Evolutionary conservation across 2,329 filamentous ascomycete species (phyloP).

Genomic region (Aureobasidium sp.): DNA sequence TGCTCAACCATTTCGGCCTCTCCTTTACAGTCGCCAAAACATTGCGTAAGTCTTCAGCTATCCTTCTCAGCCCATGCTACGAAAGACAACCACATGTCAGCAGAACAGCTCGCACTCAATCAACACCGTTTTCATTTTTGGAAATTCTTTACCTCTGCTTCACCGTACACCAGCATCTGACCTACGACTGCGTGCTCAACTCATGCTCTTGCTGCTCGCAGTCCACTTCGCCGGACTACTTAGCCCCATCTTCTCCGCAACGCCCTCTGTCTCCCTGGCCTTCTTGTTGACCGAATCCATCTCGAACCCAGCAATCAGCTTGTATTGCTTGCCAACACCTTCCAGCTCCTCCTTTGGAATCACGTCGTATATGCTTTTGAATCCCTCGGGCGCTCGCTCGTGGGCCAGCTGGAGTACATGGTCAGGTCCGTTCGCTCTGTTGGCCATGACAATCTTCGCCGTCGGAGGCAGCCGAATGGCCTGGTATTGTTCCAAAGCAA

Average conservation of each 20-base stretch:
- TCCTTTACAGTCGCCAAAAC: too few species aligned
- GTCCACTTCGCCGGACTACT: constrained; percentile 22
- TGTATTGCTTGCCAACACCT: constrained; percentile 26
- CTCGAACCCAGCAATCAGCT: constrained; percentile 41
- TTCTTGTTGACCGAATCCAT: constrained; percentile 39
- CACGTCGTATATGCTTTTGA: constrained; percentile 33
- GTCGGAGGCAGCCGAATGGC: constrained; percentile 36
- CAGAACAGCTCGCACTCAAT: too few species aligned
- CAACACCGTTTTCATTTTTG: too few species aligned
- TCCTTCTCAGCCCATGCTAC: too few species aligned
- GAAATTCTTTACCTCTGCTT: too few species aligned
- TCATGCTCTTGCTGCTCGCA: not conserved
- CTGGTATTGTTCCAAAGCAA: constrained; percentile 35
- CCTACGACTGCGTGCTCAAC: too few species aligned
- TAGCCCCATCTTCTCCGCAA: constrained; percentile 23
- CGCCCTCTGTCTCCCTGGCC: constrained; percentile 31
- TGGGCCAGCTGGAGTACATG: constrained; percentile 42
- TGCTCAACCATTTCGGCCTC: too few species aligned
- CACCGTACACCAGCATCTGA: too few species aligned
- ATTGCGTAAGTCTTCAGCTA: too few species aligned
- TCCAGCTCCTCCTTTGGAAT: constrained; percentile 23
- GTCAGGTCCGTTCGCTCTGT: constrained; percentile 41
- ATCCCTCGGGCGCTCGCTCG: constrained; percentile 38
- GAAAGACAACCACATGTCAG: too few species aligned
- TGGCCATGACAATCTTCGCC: constrained; percentile 41